phyloP scores from a whole-genome alignment of 768 basidiomycete genomes.

The Boletus speciosus region DNA sequence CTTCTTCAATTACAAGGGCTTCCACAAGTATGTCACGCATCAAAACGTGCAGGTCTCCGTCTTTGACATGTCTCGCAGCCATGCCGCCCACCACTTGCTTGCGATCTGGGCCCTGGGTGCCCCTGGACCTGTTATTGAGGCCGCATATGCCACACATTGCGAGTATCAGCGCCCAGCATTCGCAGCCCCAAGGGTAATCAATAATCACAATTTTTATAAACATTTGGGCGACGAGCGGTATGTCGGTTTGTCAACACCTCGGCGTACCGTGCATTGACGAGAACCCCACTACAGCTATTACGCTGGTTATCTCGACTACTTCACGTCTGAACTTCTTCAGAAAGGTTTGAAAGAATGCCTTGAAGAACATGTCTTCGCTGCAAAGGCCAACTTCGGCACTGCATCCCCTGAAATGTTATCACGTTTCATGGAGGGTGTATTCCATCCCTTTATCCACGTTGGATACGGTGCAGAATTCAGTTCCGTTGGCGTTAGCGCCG shows the following conservation, averaged over 20 bases:
- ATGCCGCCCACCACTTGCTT: conserved; percentile 54
- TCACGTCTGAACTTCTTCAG: conserved; percentile 39
- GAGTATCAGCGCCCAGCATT: conserved; percentile 37
- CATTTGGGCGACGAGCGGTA: conserved; percentile 59
- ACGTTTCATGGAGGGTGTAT: conserved; percentile 50
- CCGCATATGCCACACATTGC: conserved; percentile 41
- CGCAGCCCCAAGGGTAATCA: conserved; percentile 18
- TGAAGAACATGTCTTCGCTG: conserved; percentile 56
- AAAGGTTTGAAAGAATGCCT: conserved; percentile 44
- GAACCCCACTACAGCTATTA: conserved; percentile 45
- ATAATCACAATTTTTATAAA: conserved; percentile 43
- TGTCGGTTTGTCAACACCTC: conserved; percentile 7
- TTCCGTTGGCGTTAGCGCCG: conserved; percentile 54
- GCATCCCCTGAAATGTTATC: conserved; percentile 44
- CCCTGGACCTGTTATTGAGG: conserved; percentile 36
- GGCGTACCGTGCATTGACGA: background rate
- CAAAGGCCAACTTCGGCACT: conserved; percentile 39
- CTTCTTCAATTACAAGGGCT: conserved; percentile 45
- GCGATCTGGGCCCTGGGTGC: conserved; percentile 64
- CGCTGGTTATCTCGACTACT: conserved; percentile 55
- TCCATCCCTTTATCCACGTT: conserved; percentile 64
- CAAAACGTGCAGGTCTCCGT: conserved; percentile 4
- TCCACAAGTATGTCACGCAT: conserved; percentile 29
- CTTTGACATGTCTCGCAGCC: conserved; percentile 35
- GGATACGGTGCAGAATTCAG: conserved; percentile 65